phyloP scores from a whole-genome alignment of 768 basidiomycete genomes.

The Dentipellis fragilis region DNA sequence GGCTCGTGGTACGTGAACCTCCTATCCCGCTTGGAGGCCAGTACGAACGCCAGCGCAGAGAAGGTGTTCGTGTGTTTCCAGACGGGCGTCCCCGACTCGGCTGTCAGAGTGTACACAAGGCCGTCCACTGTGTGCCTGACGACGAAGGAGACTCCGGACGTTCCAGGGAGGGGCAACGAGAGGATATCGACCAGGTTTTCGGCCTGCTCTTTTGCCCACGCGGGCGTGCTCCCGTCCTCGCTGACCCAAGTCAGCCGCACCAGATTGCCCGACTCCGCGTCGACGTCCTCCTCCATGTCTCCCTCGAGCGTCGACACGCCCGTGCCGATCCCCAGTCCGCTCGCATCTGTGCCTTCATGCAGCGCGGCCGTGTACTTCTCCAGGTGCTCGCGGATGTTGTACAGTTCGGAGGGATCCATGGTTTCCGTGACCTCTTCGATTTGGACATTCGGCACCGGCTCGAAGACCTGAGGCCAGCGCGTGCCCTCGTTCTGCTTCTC shows the following conservation, averaged over 20 bases:
- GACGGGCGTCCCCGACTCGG: constrained; percentile 18
- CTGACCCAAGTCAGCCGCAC: constrained; percentile 61
- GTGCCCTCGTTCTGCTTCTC: constrained; percentile 79
- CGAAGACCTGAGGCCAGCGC: constrained; percentile 84
- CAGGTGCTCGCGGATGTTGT: constrained; percentile 66
- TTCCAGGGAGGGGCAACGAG: constrained; percentile 63
- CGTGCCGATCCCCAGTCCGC: constrained; percentile 45
- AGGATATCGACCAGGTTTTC: constrained; percentile 42
- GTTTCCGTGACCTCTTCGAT: constrained; percentile 70
- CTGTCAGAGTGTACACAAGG: constrained; percentile 16
- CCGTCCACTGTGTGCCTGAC: constrained; percentile 48
- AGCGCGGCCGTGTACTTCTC: constrained; percentile 76
- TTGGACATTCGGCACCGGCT: constrained; percentile 26
- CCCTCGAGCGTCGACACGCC: constrained; percentile 74
- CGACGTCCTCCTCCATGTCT: constrained; percentile 88
- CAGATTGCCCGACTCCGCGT: constrained; percentile 57
- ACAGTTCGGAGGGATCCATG: constrained; percentile 75
- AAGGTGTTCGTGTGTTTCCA: constrained; percentile 82
- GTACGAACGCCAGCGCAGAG: constrained; percentile 85
- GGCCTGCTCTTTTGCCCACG: constrained; percentile 28
- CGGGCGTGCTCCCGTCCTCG: constrained; percentile 35
- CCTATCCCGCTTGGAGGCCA: constrained; percentile 86
- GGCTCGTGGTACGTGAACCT: constrained; percentile 75
- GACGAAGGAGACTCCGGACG: constrained; percentile 36
- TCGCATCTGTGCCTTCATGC: constrained; percentile 45